Evolutionary conservation across 148 eudicot genomes (phyloP).

Genomic region (Oxyria digyna): DNA sequence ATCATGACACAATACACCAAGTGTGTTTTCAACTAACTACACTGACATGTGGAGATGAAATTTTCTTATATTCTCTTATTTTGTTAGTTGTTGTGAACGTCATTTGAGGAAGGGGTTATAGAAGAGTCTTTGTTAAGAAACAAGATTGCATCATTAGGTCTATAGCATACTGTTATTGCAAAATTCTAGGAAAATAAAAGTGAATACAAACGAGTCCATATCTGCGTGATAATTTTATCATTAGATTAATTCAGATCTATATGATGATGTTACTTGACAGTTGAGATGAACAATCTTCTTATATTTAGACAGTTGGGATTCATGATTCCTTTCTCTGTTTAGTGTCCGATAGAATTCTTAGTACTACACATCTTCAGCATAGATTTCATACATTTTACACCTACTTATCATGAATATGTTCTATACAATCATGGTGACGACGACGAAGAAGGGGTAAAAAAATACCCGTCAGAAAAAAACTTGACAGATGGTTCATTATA

Average conservation of each 20-base stretch:
- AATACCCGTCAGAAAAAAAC: slow-evolving; percentile 69
- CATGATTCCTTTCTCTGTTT: background rate
- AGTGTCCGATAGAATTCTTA: too few relatives aligned
- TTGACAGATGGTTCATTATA: too few relatives aligned
- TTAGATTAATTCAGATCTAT: background rate
- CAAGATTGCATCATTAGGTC: background rate
- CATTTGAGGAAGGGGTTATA: background rate
- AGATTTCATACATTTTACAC: slow-evolving; percentile 67
- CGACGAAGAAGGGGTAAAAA: slow-evolving; percentile 71
- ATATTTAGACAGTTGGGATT: background rate
- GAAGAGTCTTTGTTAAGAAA: background rate
- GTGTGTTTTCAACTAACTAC: slow-evolving; percentile 16
- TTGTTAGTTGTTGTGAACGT: too few relatives aligned
- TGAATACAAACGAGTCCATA: background rate
- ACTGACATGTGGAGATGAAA: background rate
- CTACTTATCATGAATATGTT: slow-evolving; percentile 94
- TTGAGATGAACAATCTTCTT: background rate
- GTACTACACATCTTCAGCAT: too few relatives aligned
- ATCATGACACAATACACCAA: slow-evolving; percentile 98
- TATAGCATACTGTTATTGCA: background rate
- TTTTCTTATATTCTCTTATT: background rate
- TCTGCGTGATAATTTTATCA: too few relatives aligned
- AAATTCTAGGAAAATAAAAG: background rate
- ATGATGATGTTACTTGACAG: background rate
- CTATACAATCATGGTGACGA: slow-evolving; percentile 78